A percentile compares a stretch with the other conserved stretches of the same genome.
These are phyloP conservation scores for Suaeda aralocaspica DNA, from an alignment of 148 eudicot genomes.

Conservation along the genomic window DNA sequence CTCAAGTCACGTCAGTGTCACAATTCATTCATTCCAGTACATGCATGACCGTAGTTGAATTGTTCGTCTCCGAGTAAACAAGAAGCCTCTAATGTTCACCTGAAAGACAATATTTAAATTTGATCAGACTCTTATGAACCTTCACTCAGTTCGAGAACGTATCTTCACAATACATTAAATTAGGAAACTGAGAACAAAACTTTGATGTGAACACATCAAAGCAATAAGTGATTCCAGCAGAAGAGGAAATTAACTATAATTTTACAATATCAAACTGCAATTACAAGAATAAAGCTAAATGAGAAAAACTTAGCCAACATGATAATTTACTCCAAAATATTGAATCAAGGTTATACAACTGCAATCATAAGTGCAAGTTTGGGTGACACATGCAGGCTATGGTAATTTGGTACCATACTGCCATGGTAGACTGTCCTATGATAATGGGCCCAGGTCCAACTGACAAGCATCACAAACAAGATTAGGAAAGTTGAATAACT, in stretches of 20 bases:
- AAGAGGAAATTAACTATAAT: not conserved
- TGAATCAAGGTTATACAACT: not conserved
- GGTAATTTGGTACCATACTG: not conserved
- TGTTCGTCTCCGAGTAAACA: not conserved
- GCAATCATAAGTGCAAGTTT: not conserved
- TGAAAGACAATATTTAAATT: not conserved
- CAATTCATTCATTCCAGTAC: constrained; percentile 1
- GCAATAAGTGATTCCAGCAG: not conserved
- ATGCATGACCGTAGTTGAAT: constrained; percentile 11
- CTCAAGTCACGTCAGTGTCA: constrained; percentile 15
- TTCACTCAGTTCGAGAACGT: not conserved
- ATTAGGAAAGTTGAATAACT: not conserved
- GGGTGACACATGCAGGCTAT: not conserved
- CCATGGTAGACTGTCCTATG: not conserved
- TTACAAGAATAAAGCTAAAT: not conserved
- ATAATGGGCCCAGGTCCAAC: not conserved
- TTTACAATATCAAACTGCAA: not conserved
- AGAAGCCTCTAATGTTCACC: not conserved
- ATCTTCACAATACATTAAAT: not conserved
- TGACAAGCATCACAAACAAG: not conserved
- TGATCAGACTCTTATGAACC: not conserved
- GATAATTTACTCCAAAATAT: not conserved
- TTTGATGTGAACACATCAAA: not conserved
- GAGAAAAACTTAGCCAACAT: not conserved
- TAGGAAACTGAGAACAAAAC: not conserved